Evolutionary conservation across 768 basidiomycete genomes (phyloP).

Genomic region (Rhodotorula graminis): DNA sequence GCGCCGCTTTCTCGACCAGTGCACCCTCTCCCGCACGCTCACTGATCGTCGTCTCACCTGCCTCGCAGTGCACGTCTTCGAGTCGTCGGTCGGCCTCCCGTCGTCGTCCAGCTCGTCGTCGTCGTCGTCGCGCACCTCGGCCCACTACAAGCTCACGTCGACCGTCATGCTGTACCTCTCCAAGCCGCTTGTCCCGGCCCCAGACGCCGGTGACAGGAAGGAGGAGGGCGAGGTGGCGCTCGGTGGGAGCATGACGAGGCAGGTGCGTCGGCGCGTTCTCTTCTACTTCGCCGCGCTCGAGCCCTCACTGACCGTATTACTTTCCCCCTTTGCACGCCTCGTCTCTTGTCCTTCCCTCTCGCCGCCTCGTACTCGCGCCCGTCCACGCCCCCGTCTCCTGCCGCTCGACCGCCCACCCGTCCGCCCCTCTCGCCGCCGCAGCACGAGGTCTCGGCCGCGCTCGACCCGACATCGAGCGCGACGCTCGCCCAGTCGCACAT

Average conservation of each 20-base stretch:
- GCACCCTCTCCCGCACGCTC: no score
- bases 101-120: not conserved
- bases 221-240: conserved; percentile 67
- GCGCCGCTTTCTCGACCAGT: no score
- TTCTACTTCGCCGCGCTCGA: not conserved
- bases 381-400: no score
- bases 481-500: conserved; percentile 64
- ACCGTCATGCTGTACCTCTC: conserved; percentile 92
- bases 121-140: conserved; percentile 50
- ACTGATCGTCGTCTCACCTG: not conserved
- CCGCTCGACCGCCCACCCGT: no score
- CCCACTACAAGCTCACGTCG: conserved; percentile 94
- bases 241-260: conserved; percentile 95
- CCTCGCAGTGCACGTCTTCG: conserved; percentile 79
- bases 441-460: conserved; percentile 35
- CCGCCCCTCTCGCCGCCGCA: conserved; percentile 56
- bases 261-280: conserved; percentile 55
- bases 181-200: conserved; percentile 45
- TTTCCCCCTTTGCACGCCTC: no score
- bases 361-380: conserved; percentile 51
- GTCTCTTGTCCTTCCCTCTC: not conserved
- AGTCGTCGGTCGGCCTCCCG: conserved; percentile 45
- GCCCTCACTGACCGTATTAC: no score
- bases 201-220: conserved; percentile 46
- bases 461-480: conserved; percentile 42